These are phyloP conservation scores for Colletotrichum sp. DNA, from an alignment of 2,329 filamentous ascomycete species.

Conservation along the genomic window DNA sequence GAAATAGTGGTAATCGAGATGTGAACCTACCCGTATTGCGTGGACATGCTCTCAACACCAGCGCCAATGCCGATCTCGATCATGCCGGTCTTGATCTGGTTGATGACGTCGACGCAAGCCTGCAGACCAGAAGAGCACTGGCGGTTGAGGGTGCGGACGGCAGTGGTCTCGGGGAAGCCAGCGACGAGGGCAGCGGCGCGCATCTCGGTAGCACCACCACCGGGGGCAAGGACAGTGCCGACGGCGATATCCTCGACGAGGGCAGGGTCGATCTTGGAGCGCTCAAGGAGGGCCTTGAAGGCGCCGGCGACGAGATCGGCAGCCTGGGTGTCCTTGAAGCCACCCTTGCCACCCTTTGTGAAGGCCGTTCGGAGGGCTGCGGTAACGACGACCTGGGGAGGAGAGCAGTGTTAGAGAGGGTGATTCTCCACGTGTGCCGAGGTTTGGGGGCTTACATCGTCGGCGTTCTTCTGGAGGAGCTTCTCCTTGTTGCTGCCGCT, in stretches of 20 bases:
- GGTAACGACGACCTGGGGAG: conserved; percentile 81
- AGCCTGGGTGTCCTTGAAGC: conserved; percentile 92
- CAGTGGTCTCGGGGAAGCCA: conserved; percentile 84
- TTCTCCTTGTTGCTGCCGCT: conserved; percentile 55
- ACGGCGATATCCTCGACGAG: conserved; percentile 94
- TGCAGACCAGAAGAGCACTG: conserved; percentile 95
- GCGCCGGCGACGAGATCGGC: conserved; percentile 86
- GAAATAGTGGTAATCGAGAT: not conserved
- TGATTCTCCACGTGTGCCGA: not conserved
- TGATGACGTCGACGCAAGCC: conserved; percentile 91
- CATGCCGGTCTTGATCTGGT: conserved; percentile 89
- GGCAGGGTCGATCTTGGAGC: conserved; percentile 86
- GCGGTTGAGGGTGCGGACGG: conserved; percentile 89
- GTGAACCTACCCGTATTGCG: conserved; percentile 78
- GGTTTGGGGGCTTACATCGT: conserved; percentile 57
- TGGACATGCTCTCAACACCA: conserved; percentile 95
- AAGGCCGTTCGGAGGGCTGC: conserved; percentile 90
- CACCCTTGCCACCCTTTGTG: conserved; percentile 91
- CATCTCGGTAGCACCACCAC: conserved; percentile 96
- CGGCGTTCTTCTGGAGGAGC: conserved; percentile 69
- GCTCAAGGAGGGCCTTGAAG: conserved; percentile 80
- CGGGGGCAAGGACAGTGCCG: conserved; percentile 88
- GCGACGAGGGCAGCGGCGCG: conserved; percentile 89
- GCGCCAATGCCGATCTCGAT: conserved; percentile 95
- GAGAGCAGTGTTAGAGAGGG: conserved; percentile 27